Evolutionary conservation across 1,284 basidiomycete genomes (phyloP).

Genomic region (Ustilago nuda): DNA sequence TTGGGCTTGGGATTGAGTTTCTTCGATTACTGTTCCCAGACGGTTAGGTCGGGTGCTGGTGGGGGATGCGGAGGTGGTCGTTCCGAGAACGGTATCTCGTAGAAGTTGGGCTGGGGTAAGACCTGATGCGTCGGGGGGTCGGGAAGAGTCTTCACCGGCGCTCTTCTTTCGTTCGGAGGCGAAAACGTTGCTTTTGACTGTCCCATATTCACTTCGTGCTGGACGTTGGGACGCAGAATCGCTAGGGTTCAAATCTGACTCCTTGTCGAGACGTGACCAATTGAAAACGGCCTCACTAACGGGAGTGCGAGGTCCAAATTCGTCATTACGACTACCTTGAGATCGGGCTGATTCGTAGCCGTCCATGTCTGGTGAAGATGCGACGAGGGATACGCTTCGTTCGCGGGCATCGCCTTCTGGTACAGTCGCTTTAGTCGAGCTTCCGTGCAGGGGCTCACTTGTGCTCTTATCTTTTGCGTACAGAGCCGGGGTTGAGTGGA

Average conservation of each 20-base stretch:
- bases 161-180: slow-evolving; percentile 29
- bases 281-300: slow-evolving; percentile 53
- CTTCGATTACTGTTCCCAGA: slow-evolving; percentile 58
- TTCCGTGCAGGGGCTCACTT: not conserved
- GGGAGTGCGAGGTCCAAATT: slow-evolving; percentile 56
- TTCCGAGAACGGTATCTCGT: slow-evolving; percentile 41
- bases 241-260: slow-evolving; percentile 49
- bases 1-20: slow-evolving; percentile 57
- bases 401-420: slow-evolving; percentile 5
- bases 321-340: slow-evolving; percentile 46
- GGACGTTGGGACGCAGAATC: slow-evolving; percentile 61
- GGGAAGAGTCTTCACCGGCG: slow-evolving; percentile 1
- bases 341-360: slow-evolving; percentile 51
- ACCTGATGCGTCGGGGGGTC: not conserved
- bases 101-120: slow-evolving; percentile 50
- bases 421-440: not conserved
- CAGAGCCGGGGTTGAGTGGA: slow-evolving; percentile 41
- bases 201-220: slow-evolving; percentile 51
- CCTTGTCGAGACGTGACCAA: slow-evolving; percentile 44
- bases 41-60: slow-evolving; percentile 3
- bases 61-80: not conserved
- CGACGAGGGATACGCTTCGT: slow-evolving; percentile 13
- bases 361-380: slow-evolving; percentile 44
- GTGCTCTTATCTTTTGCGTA: slow-evolving; percentile 38
- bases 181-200: slow-evolving; percentile 40